Evolutionary conservation across 441 rosid species (phyloP), one percentile per base, ranked within the genome.

Genomic region (Syzygium syzygioides): DNA sequence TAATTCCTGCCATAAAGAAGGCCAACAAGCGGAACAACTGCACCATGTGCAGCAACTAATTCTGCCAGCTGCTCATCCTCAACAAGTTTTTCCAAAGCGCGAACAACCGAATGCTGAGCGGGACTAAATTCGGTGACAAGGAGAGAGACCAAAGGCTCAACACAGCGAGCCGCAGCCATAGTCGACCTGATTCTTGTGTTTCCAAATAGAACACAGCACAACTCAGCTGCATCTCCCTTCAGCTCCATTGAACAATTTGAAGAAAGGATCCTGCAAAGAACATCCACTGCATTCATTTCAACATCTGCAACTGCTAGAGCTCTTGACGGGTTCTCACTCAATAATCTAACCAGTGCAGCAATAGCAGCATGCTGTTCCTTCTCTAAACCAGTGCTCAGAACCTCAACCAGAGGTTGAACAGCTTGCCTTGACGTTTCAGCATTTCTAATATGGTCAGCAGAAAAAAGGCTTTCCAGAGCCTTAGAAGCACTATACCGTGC

Each of bases 1-100:
- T 92, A 97, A 90, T 95, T 97, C 91, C 90, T 95, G 85, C 99
- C 99, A 91, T 94, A 95, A 55, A 98, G 98, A 93, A 98, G 99
- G 89, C 99, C 98, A 89, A 97, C 99, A 92, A 98, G 98, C 92
- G 99, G 99, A 91, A 97, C 93, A 87, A 98, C 99, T 68, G 99
- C 99, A 64, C 99, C 99, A 94, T 97, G 99, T 53, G 99, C 99
- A 60, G 99, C 99, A 89, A 98, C 99, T 87, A 97, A 94, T 94
- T 98, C 99, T 79, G 99, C 99, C 88, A 98, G 94, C 91, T 98
- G 99, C 92, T 98, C 99, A 91, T 98, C 99, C 90, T 98, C 99
- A 64, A 96, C 96, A 89, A 98, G 98, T 93, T 97, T 97, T 90
- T 97, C 99, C 88, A 98, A 87, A 6, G 99, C 99, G 85, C 96